These are phyloP conservation scores for Neurospora sp. DNA, from an alignment of 495 filamentous ascomycete species.

Conservation along the genomic window DNA sequence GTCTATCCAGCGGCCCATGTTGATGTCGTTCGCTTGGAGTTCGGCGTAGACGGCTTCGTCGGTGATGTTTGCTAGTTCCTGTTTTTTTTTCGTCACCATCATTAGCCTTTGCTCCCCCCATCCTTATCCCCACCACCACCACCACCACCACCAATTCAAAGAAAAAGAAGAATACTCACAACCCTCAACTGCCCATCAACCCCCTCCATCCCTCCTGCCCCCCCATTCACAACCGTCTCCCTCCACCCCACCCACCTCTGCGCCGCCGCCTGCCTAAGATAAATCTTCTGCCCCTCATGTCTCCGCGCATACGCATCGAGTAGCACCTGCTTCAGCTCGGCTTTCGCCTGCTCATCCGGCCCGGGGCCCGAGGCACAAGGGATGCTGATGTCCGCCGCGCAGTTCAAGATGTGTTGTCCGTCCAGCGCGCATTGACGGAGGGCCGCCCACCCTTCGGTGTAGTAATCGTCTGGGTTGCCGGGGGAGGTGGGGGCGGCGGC, in stretches of 20 bases:
- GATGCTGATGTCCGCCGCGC: conserved; percentile 52
- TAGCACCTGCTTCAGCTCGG: conserved; percentile 68
- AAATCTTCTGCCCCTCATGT: conserved; percentile 79
- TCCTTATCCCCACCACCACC: background rate
- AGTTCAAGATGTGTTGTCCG: conserved; percentile 62
- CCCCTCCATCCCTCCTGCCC: conserved; percentile 46
- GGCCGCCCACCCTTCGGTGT: conserved; percentile 67
- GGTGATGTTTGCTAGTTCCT: conserved; percentile 61
- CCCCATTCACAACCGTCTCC: conserved; percentile 51
- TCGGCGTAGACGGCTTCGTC: conserved; percentile 56
- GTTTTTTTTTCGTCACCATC: background rate
- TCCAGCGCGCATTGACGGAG: conserved; percentile 65
- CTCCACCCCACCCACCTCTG: conserved; percentile 72
- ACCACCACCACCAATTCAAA: background rate
- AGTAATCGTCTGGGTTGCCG: conserved; percentile 53
- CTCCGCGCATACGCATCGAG: conserved; percentile 69
- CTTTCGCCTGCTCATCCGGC: conserved; percentile 59
- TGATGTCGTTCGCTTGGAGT: conserved; percentile 51
- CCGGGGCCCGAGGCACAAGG: conserved; percentile 40
- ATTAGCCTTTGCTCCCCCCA: too few relatives aligned
- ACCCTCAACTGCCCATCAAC: conserved; percentile 49
- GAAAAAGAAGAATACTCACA: conserved; percentile 31
- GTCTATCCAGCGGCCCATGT: conserved; percentile 61
- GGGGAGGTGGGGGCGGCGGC: conserved; percentile 54
- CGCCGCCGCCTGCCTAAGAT: conserved; percentile 65